Evolutionary conservation across 2,329 filamentous ascomycete species (phyloP), one percentile per base, ranked within the genome.

Genomic region (Trichothecium roseum): DNA sequence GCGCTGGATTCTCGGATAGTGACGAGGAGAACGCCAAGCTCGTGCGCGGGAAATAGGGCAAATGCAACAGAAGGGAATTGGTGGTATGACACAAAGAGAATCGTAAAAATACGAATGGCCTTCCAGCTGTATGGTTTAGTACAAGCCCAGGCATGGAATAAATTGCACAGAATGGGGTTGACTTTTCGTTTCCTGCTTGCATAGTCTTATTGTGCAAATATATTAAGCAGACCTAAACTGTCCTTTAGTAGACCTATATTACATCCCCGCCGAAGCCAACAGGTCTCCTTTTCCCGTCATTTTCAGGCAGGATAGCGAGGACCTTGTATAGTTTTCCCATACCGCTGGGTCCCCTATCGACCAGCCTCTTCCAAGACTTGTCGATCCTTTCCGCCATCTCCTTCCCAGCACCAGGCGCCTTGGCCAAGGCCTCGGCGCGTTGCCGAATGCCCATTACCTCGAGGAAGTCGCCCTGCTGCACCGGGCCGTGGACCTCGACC

Each of bases 321-420:
- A 78, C 88, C 62, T 96, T 95, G 57, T 98, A 98, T 16, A 94
- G 65, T 62, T 81, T 88, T 0, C 91, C 91, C 91, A 98, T 98
- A 0, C 87, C 89, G 35, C 75, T 78, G 2, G 78, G 81, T 0
- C 84, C 81, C 29, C 77, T 69, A 55, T 94, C 88, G n/a, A 95
- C 75, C 35, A 98, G 63, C 41, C 91, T 69, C 60, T 75, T 81
- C 75, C 86, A 93, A 0, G 82, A 80, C 42, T 66, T 73, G 44
- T 86, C 77, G 22, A 95, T 66, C 35, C 76, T 74, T 45, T 65
- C 67, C 20, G 62, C 72, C 42, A 66, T 68, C 40, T 72, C 60
- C 40, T 64, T 60, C 15, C 51, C 43, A 9, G 49, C 44, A 13
- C 54, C 56, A 4, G 57, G 48, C 2, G 58, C 63, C 43, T 67